A percentile compares a stretch with the other conserved stretches of the same genome.
Evolutionary conservation across 805 yeast genomes (phyloP).

Genomic region (Lachancea waltii): DNA sequence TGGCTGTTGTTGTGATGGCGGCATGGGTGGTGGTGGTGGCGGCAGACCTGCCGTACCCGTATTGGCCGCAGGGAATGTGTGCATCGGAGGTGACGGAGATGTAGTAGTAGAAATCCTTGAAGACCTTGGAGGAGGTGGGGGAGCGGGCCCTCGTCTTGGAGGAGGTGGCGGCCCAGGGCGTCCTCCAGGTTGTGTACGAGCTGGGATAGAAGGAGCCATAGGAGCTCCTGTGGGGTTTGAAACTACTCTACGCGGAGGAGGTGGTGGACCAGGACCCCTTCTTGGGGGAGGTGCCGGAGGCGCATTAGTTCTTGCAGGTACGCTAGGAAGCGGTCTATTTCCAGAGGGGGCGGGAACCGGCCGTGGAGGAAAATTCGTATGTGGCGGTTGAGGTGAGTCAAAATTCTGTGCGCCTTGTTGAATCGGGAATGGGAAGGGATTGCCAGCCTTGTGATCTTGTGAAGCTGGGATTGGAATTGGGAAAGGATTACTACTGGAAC

Average conservation of each 20-base stretch:
- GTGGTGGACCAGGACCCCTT: constrained; percentile 22
- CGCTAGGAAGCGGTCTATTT: constrained; percentile 7
- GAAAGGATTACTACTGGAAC: constrained; percentile 13
- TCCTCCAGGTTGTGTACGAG: constrained; percentile 1
- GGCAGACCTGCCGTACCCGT: constrained; percentile 16
- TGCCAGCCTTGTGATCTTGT: background rate
- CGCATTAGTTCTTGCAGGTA: constrained; percentile 12
- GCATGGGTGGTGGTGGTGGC: constrained; percentile 14
- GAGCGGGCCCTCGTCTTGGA: constrained; percentile 29
- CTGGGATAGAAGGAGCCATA: constrained; percentile 3
- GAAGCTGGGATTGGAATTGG: constrained; percentile 15
- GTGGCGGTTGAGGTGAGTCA: constrained; percentile 2
- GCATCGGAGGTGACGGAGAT: constrained; percentile 13
- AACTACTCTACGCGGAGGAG: constrained; percentile 18
- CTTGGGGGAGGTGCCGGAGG: constrained; percentile 25
- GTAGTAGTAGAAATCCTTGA: constrained; percentile 6
- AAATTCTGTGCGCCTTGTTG: background rate
- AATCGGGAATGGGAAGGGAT: constrained; percentile 2
- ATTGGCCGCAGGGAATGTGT: constrained; percentile 4
- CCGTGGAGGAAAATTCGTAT: constrained; percentile 7
- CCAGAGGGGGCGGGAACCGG: constrained; percentile 9
- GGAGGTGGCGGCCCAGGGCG: constrained; percentile 23
- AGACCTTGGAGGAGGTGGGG: constrained; percentile 23
- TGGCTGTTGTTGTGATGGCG: constrained; percentile 12
- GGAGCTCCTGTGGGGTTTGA: constrained; percentile 9